Conservation (phyloP, 805 yeast genomes). For the Pichia thaimueangensis region DNA sequence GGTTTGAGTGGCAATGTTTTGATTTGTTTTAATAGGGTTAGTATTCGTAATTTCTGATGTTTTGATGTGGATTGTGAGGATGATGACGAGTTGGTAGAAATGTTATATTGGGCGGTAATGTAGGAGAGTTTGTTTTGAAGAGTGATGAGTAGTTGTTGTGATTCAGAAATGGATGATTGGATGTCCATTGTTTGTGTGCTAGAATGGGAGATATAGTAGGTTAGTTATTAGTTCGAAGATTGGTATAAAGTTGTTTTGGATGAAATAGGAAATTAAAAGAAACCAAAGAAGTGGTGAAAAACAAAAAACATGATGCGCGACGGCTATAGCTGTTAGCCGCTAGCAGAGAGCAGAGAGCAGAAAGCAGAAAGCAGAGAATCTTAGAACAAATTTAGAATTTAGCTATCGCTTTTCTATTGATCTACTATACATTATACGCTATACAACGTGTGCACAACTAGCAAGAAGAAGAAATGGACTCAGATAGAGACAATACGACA, state of each 20-base stretch:
- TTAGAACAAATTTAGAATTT: too few species aligned
- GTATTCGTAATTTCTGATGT: conserved; percentile 1
- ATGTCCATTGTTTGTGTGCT: not conserved
- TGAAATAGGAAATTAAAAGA: too few species aligned
- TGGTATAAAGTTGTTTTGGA: too few species aligned
- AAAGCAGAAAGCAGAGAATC: too few species aligned
- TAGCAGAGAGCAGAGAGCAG: too few species aligned
- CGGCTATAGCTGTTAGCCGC: too few species aligned
- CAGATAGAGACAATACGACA: too few species aligned
- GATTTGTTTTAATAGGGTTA: not conserved
- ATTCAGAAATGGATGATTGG: not conserved
- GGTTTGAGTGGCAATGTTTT: not conserved
- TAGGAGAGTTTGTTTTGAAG: not conserved
- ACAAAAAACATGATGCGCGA: too few species aligned
- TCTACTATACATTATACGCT: too few species aligned
- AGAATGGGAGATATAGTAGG: not conserved
- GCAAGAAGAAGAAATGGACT: too few species aligned
- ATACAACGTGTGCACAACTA: not conserved
- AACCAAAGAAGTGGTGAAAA: too few species aligned
- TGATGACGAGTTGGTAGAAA: not conserved
- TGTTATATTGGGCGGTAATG: not conserved
- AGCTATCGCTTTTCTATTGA: too few species aligned
- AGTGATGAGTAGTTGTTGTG: not conserved
- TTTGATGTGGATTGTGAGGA: not conserved
- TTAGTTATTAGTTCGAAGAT: not conserved